Evolutionary conservation across 169 alveolate genomes (phyloP), one percentile per base, ranked within the genome.

Genomic region (Perkinsus marinus): DNA sequence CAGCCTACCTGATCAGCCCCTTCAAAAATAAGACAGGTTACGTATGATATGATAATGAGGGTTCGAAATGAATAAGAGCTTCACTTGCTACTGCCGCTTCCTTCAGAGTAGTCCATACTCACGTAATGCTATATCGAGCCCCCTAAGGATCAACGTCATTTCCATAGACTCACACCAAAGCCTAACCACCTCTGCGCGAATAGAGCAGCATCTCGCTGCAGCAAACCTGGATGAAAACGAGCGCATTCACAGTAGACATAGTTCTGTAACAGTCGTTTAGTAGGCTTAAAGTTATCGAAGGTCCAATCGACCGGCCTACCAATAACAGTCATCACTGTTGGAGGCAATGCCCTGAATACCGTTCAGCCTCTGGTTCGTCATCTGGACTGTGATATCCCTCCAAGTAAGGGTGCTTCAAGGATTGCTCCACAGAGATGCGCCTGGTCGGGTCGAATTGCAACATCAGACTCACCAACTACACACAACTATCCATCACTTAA

Each of bases 231-330:
- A 93, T 97, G 97, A 91, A 96, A 96, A 68, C 93, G 94, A 69
- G 96, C 92, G 39, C 95, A 94, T 93, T 97, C 98, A 69, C 95
- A 95, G 91, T 95, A 97, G 30, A 97, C 96, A 92, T 95, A 93
- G 79, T 95, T 94, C 92, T 96, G 94, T 90, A 97, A 93, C 57
- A 95, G 92, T 89, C 99, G 93, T 94, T 95, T 97, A 17, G 98
- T 95, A 13, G 97, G 97, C n/a, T 94, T 96, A 90, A 96, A 96
- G 92, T 96, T 95, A 94, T 97, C 99, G 96, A 96, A 97, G 39
- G 97, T 92, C 97, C 97, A 97, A 92, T 97, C 98, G 92, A 97
- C 96, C 17, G 95, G 94, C 79, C 79, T 57, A 16, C 9, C 26
- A 19, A 57, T 16, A 26, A 57, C 9, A 0, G 22, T 57, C 37